These are phyloP conservation scores for Diphasiastrum complanatum DNA, from an alignment of 83 land plant species.

Conservation along the genomic window DNA sequence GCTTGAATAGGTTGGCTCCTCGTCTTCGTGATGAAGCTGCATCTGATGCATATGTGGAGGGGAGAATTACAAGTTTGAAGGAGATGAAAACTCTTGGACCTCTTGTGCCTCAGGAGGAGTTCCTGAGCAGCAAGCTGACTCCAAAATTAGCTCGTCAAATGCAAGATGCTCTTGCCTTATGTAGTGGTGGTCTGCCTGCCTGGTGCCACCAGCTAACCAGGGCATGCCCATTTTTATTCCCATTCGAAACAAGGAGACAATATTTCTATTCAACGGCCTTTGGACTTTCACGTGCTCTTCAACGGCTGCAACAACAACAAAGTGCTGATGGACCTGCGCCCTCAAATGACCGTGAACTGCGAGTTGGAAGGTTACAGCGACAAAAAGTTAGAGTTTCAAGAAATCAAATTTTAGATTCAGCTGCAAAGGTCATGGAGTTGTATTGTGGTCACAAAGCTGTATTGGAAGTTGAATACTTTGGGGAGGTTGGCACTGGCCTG, in stretches of 20 bases:
- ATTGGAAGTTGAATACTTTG: constrained; percentile 95
- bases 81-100: constrained; percentile 42
- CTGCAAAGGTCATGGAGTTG: constrained; percentile 95
- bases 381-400: constrained; percentile 96
- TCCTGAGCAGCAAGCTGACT: constrained; percentile 74
- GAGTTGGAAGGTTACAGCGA: constrained; percentile 84
- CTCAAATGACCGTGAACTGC: constrained; percentile 71
- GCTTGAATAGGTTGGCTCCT: constrained; percentile 73
- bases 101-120: constrained; percentile 57
- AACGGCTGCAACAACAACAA: constrained; percentile 88
- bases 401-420: constrained; percentile 81
- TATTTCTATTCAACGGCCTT: constrained; percentile 93
- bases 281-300: constrained; percentile 92
- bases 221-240: constrained; percentile 91
- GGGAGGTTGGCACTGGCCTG: constrained; percentile 96
- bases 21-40: constrained; percentile 59
- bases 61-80: constrained; percentile 44
- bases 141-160: constrained; percentile 89
- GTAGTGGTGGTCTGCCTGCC: constrained; percentile 88
- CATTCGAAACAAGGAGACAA: constrained; percentile 87
- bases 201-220: constrained; percentile 92
- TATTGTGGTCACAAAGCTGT: constrained; percentile 90
- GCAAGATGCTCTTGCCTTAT: constrained; percentile 90
- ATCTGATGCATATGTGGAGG: constrained; percentile 67
- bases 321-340: constrained; percentile 61